Base-by-base conservation (phyloP, 2,329 filamentous ascomycete species). In the Diaporthe velutina region DNA sequence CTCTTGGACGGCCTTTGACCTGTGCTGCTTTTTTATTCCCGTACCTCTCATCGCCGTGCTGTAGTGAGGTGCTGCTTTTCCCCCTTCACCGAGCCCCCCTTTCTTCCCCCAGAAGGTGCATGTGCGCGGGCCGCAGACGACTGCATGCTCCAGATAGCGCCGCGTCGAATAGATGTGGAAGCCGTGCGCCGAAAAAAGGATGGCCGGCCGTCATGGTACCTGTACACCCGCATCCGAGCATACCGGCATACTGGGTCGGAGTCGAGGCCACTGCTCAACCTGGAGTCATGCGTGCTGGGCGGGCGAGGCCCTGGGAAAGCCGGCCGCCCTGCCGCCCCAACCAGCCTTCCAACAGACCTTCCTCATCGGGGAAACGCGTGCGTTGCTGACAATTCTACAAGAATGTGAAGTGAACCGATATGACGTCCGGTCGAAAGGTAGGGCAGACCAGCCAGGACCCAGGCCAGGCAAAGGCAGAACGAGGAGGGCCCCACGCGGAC, bases 11-110 rank as follows among this genome's bases (percentile, higher is more conserved):
- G 64, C 64, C 38, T 38, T 30, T 67, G 52, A n/a, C 64, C 64
- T 54, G n/a, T 54, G n/a, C 48, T 68, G 35, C 48, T 40, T 52
- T 30, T 38, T 68, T 68, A 68, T 68, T 68, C 64, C 64, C 64
- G 64, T 28, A 33, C 48, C 48, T 28, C 9, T 54, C 15, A 5
- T 38, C 35, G 35, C 35, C 35, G 42, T 30, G 15, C 38, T 68
- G 3, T 68, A 68, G 30, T 19, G 64, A 25, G 64, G 17, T 40
- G 64, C 64, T 67, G 45, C 64, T 67, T 67, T 52, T 67, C 64
- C 30, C 45, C 25, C 64, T 28, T 52, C 22, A 45, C 64, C 48
- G 64, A 68, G 45, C 48, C 48, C 64, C 35, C 64, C 64, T 28
- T 28, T 45, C 15, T 25, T 17, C 22, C 30, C 30, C 45, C 22